phyloP scores from a whole-genome alignment of 1,139 yeast species.

The Yamadazyma triangularis region DNA sequence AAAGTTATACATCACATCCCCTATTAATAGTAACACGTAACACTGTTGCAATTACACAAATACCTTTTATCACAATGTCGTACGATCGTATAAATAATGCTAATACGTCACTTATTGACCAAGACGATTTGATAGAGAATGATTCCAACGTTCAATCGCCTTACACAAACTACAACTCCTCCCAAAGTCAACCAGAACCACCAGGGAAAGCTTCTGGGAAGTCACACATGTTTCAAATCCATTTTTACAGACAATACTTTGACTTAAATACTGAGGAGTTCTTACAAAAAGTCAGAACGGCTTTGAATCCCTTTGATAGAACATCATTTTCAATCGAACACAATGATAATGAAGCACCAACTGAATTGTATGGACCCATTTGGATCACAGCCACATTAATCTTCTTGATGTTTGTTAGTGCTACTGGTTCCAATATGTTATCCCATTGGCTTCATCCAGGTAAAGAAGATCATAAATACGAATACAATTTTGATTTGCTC shows the following conservation, averaged over 20 bases:
- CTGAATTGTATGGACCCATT: slow-evolving; percentile 76
- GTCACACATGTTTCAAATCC: slow-evolving; percentile 48
- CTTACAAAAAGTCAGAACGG: slow-evolving; percentile 35
- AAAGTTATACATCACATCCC: no score
- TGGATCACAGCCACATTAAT: slow-evolving; percentile 84
- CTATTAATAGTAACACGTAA: no score
- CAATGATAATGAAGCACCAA: slow-evolving; percentile 22
- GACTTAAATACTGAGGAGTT: slow-evolving; percentile 64
- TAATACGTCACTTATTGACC: slow-evolving; percentile 11
- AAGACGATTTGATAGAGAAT: slow-evolving; percentile 11
- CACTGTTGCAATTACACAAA: no score
- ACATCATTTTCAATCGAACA: slow-evolving; percentile 14
- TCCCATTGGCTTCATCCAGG: slow-evolving; percentile 42
- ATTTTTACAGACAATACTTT: slow-evolving; percentile 55
- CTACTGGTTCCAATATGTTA: slow-evolving; percentile 49
- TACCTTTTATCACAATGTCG: no score
- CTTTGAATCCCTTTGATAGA: slow-evolving; percentile 42
- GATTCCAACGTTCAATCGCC: slow-evolving; percentile 2
- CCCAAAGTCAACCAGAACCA: slow-evolving; percentile 16
- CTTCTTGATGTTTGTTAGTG: slow-evolving; percentile 66
- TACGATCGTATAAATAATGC: no score
- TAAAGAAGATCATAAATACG: slow-evolving; percentile 39
- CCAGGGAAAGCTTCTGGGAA: slow-evolving; percentile 9
- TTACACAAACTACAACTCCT: slow-evolving; percentile 9
- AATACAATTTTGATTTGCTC: slow-evolving; percentile 58